Evolutionary conservation across 192 early-diverging fungal species (phyloP).

Genomic region (Entomortierella chlamydospora): DNA sequence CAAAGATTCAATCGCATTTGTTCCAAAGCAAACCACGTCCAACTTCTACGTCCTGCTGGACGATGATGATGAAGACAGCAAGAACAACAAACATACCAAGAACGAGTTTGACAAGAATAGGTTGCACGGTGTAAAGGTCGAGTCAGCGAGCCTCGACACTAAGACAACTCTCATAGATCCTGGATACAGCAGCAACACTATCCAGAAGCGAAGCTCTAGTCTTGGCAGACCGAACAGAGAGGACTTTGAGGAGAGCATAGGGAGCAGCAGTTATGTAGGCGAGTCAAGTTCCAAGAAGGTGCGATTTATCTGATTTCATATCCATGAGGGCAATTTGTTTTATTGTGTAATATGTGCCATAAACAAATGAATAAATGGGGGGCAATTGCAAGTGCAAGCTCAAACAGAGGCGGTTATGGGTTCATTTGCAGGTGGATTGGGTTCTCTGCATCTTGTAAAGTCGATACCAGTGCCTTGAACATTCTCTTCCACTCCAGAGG

Average conservation of each 20-base stretch:
- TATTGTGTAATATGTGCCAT: too few relatives aligned
- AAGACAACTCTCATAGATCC: neutral
- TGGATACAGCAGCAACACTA: neutral
- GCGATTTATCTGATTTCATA: neutral
- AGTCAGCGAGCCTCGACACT: neutral
- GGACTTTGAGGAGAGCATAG: neutral
- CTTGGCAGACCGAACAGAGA: neutral
- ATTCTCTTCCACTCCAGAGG: constrained; percentile 55
- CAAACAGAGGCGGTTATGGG: constrained; percentile 10
- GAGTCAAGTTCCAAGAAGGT: neutral
- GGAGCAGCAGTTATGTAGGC: neutral
- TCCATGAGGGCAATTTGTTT: too few relatives aligned
- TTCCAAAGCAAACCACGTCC: too few relatives aligned
- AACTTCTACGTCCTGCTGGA: too few relatives aligned
- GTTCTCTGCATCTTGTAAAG: constrained; percentile 31
- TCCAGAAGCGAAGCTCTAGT: neutral
- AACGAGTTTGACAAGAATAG: neutral
- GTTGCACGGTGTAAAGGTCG: neutral
- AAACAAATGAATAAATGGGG: too few relatives aligned
- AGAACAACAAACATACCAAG: neutral
- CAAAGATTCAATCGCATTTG: too few relatives aligned
- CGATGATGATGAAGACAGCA: neutral
- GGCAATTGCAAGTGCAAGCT: too few relatives aligned
- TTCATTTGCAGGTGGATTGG: constrained; percentile 48
- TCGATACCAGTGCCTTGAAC: constrained; percentile 48